These are phyloP conservation scores for Fusarium brachygibbosum DNA, from an alignment of 2,329 filamentous ascomycete genomes.

Conservation along the genomic window DNA sequence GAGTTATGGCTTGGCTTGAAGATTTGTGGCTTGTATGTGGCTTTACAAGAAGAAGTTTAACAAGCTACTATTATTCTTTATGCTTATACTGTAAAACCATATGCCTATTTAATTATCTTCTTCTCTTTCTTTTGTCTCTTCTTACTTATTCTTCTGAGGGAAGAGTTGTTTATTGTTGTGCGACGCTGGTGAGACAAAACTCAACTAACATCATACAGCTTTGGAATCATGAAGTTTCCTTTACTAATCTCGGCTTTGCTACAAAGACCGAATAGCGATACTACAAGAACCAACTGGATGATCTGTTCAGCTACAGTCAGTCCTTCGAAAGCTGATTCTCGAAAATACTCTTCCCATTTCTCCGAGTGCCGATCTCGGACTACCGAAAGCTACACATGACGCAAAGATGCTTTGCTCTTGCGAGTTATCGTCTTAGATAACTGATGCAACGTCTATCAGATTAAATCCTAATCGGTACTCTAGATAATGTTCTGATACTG, in stretches of 20 bases:
- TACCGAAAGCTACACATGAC: conserved; percentile 16
- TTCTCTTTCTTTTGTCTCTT: neutral
- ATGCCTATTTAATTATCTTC: neutral
- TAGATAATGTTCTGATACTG: too few relatives aligned
- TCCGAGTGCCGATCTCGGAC: conserved; percentile 38
- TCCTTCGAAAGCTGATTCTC: conserved; percentile 2
- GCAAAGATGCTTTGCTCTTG: neutral
- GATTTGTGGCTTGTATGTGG: conserved; percentile 15
- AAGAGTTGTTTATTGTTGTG: neutral
- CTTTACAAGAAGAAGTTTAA: neutral
- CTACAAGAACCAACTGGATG: neutral
- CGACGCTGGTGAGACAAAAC: neutral
- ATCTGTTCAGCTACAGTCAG: neutral
- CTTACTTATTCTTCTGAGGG: neutral
- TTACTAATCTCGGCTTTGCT: conserved; percentile 15
- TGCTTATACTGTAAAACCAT: neutral
- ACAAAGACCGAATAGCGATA: conserved; percentile 25
- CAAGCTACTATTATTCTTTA: neutral
- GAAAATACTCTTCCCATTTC: conserved; percentile 1
- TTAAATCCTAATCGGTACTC: neutral
- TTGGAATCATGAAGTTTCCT: conserved; percentile 18
- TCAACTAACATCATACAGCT: neutral
- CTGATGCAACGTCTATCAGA: neutral
- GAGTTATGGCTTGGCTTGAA: conserved; percentile 14
- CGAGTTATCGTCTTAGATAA: neutral